Conservation (phyloP, 2,329 filamentous ascomycete species). For the Macrophomina pseudophaseolina region DNA sequence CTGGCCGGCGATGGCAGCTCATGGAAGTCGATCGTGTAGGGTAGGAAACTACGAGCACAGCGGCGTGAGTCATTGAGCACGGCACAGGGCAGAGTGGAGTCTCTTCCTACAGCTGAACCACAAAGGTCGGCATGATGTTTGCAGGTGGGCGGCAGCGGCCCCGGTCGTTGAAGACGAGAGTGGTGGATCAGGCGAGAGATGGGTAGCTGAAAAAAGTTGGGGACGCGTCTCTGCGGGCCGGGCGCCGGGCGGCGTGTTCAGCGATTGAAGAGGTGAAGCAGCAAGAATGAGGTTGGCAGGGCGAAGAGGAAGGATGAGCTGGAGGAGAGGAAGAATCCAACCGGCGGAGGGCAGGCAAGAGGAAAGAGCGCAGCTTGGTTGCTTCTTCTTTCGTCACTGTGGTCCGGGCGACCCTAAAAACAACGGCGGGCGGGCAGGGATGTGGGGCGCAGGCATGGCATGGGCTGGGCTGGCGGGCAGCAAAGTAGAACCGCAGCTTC, state of each 20-base stretch:
- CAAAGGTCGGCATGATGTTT: constrained; percentile 62
- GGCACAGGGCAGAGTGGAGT: constrained; percentile 21
- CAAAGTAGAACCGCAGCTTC: too few relatives aligned
- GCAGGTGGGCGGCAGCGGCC: constrained; percentile 3
- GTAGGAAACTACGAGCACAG: constrained; percentile 72
- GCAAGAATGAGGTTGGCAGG: constrained; percentile 12
- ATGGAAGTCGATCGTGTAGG: constrained; percentile 86
- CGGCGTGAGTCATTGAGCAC: background rate
- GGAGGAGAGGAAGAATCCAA: constrained; percentile 2
- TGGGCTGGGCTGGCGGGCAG: background rate
- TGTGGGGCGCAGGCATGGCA: constrained; percentile 5
- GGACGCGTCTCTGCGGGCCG: background rate
- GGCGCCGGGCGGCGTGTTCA: background rate
- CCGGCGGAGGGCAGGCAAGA: background rate
- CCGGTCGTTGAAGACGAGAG: background rate
- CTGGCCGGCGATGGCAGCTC: constrained; percentile 59
- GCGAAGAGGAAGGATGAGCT: background rate
- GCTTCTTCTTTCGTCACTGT: constrained; percentile 21
- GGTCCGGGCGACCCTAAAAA: constrained; percentile 21
- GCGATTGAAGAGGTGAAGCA: background rate
- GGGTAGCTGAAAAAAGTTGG: background rate
- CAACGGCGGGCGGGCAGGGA: constrained; percentile 7
- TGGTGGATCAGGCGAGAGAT: constrained; percentile 1
- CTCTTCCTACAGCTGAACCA: constrained; percentile 63
- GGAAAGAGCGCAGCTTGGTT: constrained; percentile 16